Percentiles rank a stretch among this genome's conserved stretches.
phyloP scores from a whole-genome alignment of 495 filamentous ascomycete genomes.

The Cercophora samala region DNA sequence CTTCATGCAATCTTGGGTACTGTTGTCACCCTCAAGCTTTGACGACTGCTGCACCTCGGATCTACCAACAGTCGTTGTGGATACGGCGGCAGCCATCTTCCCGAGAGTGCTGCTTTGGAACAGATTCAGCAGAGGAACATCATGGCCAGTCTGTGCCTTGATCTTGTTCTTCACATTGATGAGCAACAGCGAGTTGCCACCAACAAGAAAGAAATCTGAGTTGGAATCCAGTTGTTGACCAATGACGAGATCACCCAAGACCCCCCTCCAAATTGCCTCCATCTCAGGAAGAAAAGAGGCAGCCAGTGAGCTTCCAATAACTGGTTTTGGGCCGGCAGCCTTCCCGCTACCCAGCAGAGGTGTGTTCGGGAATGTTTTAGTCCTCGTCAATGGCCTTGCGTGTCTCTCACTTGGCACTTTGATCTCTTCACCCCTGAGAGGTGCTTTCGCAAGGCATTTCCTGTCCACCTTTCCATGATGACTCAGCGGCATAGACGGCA shows the following conservation, averaged over 20 bases:
- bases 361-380: too few relatives aligned
- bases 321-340: not conserved
- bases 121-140: constrained; percentile 15
- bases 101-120: constrained; percentile 20
- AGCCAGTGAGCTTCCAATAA: not conserved
- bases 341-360: not conserved
- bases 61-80: not conserved
- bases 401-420: not conserved
- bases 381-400: too few relatives aligned
- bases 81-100: constrained; percentile 19
- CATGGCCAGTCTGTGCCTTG: not conserved
- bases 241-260: constrained; percentile 21
- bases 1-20: constrained; percentile 21
- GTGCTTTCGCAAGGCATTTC: constrained; percentile 11
- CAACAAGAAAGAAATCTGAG: constrained; percentile 31
- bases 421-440: not conserved
- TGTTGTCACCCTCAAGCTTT: not conserved
- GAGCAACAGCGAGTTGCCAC: constrained; percentile 31
- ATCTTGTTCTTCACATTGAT: constrained; percentile 22
- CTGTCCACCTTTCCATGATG: constrained; percentile 43
- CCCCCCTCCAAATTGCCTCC: constrained; percentile 25
- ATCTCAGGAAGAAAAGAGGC: not conserved
- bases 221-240: constrained; percentile 8
- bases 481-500: constrained; percentile 41
- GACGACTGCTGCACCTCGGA: not conserved